phyloP scores from a whole-genome alignment of 805 yeast genomes.

The Wickerhamiella occidentalis region DNA sequence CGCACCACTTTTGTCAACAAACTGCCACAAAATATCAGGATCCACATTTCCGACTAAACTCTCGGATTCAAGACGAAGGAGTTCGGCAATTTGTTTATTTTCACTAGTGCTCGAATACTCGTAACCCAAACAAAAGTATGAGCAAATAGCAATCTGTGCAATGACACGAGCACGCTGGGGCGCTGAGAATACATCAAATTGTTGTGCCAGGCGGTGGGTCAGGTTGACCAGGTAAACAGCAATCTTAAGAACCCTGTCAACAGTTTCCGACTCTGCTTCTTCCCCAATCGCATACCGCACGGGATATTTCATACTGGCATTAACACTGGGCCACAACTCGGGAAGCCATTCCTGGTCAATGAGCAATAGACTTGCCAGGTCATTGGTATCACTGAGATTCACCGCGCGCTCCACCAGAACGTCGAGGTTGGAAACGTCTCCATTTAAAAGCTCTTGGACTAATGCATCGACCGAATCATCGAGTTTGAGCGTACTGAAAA shows the following conservation, averaged over 20 bases:
- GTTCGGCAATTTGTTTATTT: neutral
- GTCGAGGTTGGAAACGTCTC: neutral
- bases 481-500: neutral
- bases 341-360: neutral
- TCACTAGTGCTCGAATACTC: slow-evolving; percentile 1
- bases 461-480: neutral
- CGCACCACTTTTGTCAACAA: neutral
- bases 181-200: neutral
- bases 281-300: slow-evolving; percentile 1
- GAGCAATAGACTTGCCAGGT: neutral
- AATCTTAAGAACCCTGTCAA: neutral
- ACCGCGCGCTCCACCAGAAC: slow-evolving; percentile 1
- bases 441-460: neutral
- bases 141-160: neutral
- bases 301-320: slow-evolving; percentile 4
- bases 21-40: slow-evolving; percentile 10
- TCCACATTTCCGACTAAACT: neutral
- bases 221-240: slow-evolving; percentile 3
- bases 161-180: neutral
- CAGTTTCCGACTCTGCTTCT: neutral
- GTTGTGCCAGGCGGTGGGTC: too few relatives aligned
- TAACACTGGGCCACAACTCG: neutral
- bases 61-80: neutral
- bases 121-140: neutral
- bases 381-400: neutral